Base-by-base conservation (phyloP, 1,284 basidiomycete genomes). In the Heterobasidion irregulare region DNA sequence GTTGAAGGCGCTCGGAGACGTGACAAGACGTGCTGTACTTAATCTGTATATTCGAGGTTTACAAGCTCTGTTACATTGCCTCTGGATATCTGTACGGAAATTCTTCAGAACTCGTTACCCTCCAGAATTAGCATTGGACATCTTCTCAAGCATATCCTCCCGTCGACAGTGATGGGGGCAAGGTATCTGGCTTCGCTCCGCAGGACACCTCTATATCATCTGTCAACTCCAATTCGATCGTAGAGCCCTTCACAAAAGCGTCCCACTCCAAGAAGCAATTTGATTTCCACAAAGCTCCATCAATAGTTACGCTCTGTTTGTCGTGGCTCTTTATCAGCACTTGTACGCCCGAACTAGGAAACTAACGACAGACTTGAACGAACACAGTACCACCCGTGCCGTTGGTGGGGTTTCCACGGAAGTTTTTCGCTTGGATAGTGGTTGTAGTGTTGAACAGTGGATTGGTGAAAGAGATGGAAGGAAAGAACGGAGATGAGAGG, bases 211-310 rank as follows among this genome's bases (percentile, higher is more conserved):
- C 73, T 51, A 78, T 76, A 62, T 82, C 71, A 55, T 75, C 69
- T 6, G 78, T 80, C 46, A 84, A 65, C 64, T 80, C 74, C 38
- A 75, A 63, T 48, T 72, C 73, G 26, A 84, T 72, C 19, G 73
- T 67, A 2, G 79, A 73, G 5, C 80, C 80, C 7, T 62, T 66
- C 12, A 68, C 70, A 61, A 83, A 83, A 9, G 77, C 76, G 50
- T 80, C 77, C 80, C 80, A 83, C 33, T 83, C 80, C 52, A 83
- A 65, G 61, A 76, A 83, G 57, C 82, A 84, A 58, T 75, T 82
- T 4, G 80, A 82, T 57, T 79, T 75, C 73, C 80, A 83, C 15
- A 74, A 68, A 53, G 73, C 63, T 2, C 78, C 81, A 57, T 84
- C 73, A 34, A 84, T 75, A 15, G 70, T 75, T 8, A 83, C 79